Conservation (phyloP, 139 green algal species). For the Closterium sp. region DNA sequence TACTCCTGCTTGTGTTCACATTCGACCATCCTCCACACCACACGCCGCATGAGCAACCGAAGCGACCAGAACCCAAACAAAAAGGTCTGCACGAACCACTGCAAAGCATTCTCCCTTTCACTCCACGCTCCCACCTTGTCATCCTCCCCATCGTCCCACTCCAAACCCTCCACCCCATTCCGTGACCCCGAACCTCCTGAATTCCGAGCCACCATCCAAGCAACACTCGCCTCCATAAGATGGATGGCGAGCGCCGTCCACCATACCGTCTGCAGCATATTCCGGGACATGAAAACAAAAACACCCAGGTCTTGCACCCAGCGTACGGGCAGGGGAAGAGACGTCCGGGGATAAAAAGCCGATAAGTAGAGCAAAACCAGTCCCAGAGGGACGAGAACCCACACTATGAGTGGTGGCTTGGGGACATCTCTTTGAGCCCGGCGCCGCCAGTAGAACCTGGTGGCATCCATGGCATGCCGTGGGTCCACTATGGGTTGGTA, state of each 20-base stretch:
- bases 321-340: constrained; percentile 14
- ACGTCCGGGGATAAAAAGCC: background rate
- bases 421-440: background rate
- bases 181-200: background rate
- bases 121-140: background rate
- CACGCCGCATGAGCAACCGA: constrained; percentile 13
- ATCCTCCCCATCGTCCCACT: background rate
- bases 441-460: background rate
- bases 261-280: constrained; percentile 23
- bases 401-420: background rate
- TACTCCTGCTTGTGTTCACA: background rate
- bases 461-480: background rate
- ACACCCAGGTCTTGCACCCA: constrained; percentile 21
- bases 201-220: constrained; percentile 13
- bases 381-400: constrained; percentile 10
- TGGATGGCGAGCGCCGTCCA: constrained; percentile 31
- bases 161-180: background rate
- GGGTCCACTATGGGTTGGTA: constrained; percentile 20
- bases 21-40: background rate
- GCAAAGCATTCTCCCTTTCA: constrained; percentile 17
- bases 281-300: constrained; percentile 17
- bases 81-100: constrained; percentile 27
- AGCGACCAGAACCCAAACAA: constrained; percentile 41
- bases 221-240: constrained; percentile 27
- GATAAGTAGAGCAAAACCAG: constrained; percentile 4